Conservation (phyloP, 345 rosid genomes). For the Hibiscus syriacus region DNA sequence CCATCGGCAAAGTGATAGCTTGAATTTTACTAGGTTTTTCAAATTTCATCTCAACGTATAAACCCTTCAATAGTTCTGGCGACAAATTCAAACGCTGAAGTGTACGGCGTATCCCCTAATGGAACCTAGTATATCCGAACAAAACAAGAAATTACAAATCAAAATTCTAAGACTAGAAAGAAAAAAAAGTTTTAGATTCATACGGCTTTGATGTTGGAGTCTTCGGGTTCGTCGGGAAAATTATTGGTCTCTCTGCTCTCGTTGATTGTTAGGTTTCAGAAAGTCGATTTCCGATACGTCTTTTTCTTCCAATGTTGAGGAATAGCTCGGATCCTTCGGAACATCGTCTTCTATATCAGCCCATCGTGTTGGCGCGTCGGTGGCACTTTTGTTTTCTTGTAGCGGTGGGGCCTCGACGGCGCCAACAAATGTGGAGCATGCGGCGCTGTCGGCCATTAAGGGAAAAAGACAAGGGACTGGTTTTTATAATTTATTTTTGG, state of each 20-base stretch:
- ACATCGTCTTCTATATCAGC: background rate
- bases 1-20: slow-evolving; percentile 88
- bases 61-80: slow-evolving; percentile 70
- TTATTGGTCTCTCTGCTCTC: slow-evolving; percentile 42
- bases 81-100: slow-evolving; percentile 72
- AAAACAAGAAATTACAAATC: background rate
- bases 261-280: slow-evolving; percentile 39
- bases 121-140: slow-evolving; percentile 37
- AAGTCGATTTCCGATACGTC: slow-evolving; percentile 23
- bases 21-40: slow-evolving; percentile 93
- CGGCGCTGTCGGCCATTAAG: slow-evolving; percentile 22
- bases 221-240: slow-evolving; percentile 75
- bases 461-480: too few relatives aligned
- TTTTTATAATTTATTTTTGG: too few relatives aligned
- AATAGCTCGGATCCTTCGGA: background rate
- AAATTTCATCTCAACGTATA: slow-evolving; percentile 91
- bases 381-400: slow-evolving; percentile 13
- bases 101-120: slow-evolving; percentile 69
- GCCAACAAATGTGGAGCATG: background rate
- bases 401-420: slow-evolving; percentile 8
- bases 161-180: slow-evolving; percentile 1
- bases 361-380: background rate
- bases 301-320: slow-evolving; percentile 14
- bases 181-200: background rate
- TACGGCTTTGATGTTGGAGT: slow-evolving; percentile 74